These are phyloP conservation scores for Lepidium didymum DNA, from an alignment of 345 rosid species.

Conservation along the genomic window DNA sequence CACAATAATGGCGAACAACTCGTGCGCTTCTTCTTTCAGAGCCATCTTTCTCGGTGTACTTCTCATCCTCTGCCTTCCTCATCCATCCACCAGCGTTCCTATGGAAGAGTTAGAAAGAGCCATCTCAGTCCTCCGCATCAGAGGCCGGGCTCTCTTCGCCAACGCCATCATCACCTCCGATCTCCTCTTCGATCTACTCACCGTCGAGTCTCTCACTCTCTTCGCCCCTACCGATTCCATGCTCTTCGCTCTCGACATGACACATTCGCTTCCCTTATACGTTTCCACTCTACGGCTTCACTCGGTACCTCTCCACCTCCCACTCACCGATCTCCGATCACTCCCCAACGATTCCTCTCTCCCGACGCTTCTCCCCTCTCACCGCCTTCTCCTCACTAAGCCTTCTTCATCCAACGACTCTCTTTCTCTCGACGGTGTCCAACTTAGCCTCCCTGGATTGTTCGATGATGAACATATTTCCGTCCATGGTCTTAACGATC, in stretches of 20 bases:
- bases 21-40: constrained; percentile 1
- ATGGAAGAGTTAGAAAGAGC: constrained; percentile 34
- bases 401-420: neutral
- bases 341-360: constrained; percentile 27
- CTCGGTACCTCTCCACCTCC: constrained; percentile 36
- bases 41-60: constrained; percentile 13
- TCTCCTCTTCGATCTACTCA: constrained; percentile 41
- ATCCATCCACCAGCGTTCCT: constrained; percentile 22
- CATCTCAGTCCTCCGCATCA: constrained; percentile 31
- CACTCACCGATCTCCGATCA: constrained; percentile 28
- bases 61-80: constrained; percentile 18
- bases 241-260: constrained; percentile 44
- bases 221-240: constrained; percentile 37
- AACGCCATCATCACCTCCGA: constrained; percentile 52
- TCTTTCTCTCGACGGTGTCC: constrained; percentile 22
- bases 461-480: constrained; percentile 34
- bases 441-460: constrained; percentile 30
- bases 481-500: constrained; percentile 36
- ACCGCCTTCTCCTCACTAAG: constrained; percentile 23
- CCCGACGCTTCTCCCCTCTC: constrained; percentile 36
- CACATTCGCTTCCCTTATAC: constrained; percentile 35
- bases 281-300: constrained; percentile 40
- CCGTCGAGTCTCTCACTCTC: constrained; percentile 33
- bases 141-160: constrained; percentile 42
- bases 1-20: constrained; percentile 16